These are phyloP conservation scores for Colletotrichum tofieldiae DNA, from an alignment of 2,329 filamentous ascomycete species.

Conservation along the genomic window DNA sequence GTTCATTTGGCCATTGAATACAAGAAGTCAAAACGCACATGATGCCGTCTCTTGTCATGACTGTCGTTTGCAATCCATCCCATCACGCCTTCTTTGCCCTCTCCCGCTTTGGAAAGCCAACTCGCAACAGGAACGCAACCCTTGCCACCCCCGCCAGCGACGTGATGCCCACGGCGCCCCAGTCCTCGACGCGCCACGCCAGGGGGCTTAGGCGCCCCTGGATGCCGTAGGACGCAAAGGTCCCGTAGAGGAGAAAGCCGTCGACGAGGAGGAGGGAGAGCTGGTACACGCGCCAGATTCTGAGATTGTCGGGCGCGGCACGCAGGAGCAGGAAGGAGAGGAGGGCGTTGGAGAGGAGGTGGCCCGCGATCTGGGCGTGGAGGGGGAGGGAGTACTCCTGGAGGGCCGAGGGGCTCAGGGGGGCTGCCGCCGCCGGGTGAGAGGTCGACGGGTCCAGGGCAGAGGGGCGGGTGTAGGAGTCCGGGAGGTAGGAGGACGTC, in stretches of 20 bases:
- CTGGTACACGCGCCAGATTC: constrained; percentile 25
- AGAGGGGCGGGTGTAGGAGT: neutral
- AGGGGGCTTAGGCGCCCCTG: constrained; percentile 16
- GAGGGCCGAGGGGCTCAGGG: neutral
- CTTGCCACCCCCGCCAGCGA: neutral
- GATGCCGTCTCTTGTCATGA: neutral
- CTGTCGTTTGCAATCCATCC: neutral
- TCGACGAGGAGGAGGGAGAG: constrained; percentile 25
- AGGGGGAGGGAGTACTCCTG: constrained; percentile 24
- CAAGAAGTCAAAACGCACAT: neutral
- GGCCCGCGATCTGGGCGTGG: constrained; percentile 23
- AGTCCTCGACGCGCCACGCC: constrained; percentile 31
- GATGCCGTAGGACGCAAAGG: neutral
- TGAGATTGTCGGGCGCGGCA: neutral
- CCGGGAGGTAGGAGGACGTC: constrained; percentile 23
- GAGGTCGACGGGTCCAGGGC: constrained; percentile 6
- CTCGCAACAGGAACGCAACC: neutral
- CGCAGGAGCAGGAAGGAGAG: constrained; percentile 29
- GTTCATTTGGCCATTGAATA: constrained; percentile 25
- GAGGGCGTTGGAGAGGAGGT: constrained; percentile 28
- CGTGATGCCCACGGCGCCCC: constrained; percentile 25
- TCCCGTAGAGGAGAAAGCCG: constrained; percentile 25
- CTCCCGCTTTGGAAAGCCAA: constrained; percentile 15
- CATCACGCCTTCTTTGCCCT: neutral
- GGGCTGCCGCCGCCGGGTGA: constrained; percentile 12